Evolutionary conservation across 2,329 filamentous ascomycete genomes (phyloP).

Genomic region (Colletotrichum coccodes): DNA sequence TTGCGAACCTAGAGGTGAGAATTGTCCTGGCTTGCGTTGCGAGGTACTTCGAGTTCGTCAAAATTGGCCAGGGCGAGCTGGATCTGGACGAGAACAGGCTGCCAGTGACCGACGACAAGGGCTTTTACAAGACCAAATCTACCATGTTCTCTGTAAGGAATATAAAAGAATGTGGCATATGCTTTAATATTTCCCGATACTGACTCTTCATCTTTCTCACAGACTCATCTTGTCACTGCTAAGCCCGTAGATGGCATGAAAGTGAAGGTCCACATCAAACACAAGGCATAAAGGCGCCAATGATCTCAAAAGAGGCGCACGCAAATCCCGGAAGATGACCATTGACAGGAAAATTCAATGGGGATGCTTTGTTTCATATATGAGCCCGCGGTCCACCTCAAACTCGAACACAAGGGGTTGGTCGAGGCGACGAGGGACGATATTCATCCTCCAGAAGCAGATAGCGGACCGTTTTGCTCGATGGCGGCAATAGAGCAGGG

Average conservation of each 20-base stretch:
- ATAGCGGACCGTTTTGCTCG: too few relatives aligned
- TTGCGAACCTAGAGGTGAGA: conserved; percentile 21
- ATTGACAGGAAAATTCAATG: neutral
- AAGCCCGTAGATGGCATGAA: conserved; percentile 29
- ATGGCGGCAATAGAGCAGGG: too few relatives aligned
- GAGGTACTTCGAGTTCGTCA: conserved; percentile 25
- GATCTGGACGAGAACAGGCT: conserved; percentile 12
- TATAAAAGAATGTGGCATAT: too few relatives aligned
- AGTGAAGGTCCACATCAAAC: conserved; percentile 16
- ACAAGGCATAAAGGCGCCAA: neutral
- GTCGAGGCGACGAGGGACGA: too few relatives aligned
- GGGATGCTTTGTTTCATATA: neutral
- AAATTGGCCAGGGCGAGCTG: conserved; percentile 27
- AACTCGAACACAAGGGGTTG: neutral
- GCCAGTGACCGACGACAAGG: conserved; percentile 16
- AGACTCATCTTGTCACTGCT: conserved; percentile 24
- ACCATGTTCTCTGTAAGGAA: conserved; percentile 21
- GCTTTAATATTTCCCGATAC: neutral
- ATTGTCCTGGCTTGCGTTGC: conserved; percentile 17
- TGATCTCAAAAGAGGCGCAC: neutral
- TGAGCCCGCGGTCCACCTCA: neutral
- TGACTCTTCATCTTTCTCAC: neutral
- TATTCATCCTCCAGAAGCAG: too few relatives aligned
- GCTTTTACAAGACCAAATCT: conserved; percentile 27
- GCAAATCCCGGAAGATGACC: neutral